Percentiles rank a stretch among this genome's conserved stretches.
Evolutionary conservation across 768 basidiomycete genomes (phyloP).

Genomic region (Amanita muscaria): DNA sequence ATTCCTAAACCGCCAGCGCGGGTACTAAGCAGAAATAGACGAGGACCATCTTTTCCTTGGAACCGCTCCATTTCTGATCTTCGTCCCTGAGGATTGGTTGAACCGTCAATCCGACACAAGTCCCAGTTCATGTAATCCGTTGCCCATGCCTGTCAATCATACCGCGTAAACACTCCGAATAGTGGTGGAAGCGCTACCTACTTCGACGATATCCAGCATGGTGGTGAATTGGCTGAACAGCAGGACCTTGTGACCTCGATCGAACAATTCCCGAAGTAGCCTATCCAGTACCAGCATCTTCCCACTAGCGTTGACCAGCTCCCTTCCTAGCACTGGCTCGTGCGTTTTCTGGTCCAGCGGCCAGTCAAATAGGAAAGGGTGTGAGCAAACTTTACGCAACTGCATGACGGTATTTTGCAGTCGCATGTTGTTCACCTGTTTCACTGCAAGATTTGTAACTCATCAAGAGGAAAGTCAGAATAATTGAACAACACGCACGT

Average conservation of each 20-base stretch:
- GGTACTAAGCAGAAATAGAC: constrained; percentile 74
- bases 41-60: constrained; percentile 65
- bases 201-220: constrained; percentile 94
- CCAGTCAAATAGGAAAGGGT: constrained; percentile 89
- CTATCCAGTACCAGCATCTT: constrained; percentile 97
- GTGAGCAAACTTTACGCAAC: constrained; percentile 90
- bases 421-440: constrained; percentile 84
- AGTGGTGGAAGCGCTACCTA: constrained; percentile 19
- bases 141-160: constrained; percentile 76
- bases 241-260: constrained; percentile 74
- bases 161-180: background rate
- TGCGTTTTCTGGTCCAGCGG: constrained; percentile 54
- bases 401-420: constrained; percentile 97
- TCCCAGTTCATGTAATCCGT: constrained; percentile 71
- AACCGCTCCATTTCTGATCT: constrained; percentile 79
- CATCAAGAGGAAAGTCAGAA: background rate
- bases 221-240: constrained; percentile 91
- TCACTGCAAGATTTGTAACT: constrained; percentile 38
- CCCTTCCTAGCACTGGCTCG: constrained; percentile 61
- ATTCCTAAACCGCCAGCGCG: constrained; percentile 75
- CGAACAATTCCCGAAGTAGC: constrained; percentile 75
- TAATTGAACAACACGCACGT: constrained; percentile 30
- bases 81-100: constrained; percentile 72
- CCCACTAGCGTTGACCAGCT: constrained; percentile 79
- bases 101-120: constrained; percentile 90